These are phyloP conservation scores for Dichotomopilus funicola DNA, from an alignment of 2,329 filamentous ascomycete genomes.

Conservation along the genomic window DNA sequence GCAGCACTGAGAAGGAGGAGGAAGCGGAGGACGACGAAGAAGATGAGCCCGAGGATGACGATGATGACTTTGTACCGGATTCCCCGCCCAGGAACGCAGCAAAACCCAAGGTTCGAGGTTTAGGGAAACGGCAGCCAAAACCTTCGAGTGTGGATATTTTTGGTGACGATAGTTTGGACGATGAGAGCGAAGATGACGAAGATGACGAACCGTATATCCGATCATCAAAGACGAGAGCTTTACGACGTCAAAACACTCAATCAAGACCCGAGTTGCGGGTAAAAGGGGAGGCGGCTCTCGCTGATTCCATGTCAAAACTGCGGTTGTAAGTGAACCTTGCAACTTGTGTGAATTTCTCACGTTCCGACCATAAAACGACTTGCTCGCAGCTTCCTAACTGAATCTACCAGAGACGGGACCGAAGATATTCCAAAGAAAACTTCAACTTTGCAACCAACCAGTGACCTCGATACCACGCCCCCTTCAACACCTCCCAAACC, in stretches of 20 bases:
- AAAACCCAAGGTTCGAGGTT: background rate
- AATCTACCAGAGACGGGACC: background rate
- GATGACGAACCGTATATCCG: background rate
- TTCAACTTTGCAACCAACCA: background rate
- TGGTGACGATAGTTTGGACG: background rate
- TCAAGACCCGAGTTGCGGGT: background rate
- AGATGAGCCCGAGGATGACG: background rate
- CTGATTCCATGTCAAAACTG: slow-evolving; percentile 19
- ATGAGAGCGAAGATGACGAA: background rate
- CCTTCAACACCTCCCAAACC: slow-evolving; percentile 17
- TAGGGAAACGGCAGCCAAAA: background rate
- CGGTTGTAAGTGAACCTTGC: slow-evolving; percentile 12
- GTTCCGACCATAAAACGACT: background rate
- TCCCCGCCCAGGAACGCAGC: background rate
- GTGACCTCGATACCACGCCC: background rate
- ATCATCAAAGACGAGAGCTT: background rate
- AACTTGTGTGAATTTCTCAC: too few relatives aligned
- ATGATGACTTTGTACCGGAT: background rate
- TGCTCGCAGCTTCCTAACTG: background rate
- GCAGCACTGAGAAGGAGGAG: slow-evolving; percentile 5
- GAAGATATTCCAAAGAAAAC: background rate
- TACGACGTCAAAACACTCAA: too few relatives aligned
- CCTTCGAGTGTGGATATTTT: background rate
- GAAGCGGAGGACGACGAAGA: slow-evolving; percentile 4
- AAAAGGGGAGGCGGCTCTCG: slow-evolving; percentile 10